Conservation (phyloP, 2,329 filamentous ascomycete species). For the Arachnopeziza araneosa region DNA sequence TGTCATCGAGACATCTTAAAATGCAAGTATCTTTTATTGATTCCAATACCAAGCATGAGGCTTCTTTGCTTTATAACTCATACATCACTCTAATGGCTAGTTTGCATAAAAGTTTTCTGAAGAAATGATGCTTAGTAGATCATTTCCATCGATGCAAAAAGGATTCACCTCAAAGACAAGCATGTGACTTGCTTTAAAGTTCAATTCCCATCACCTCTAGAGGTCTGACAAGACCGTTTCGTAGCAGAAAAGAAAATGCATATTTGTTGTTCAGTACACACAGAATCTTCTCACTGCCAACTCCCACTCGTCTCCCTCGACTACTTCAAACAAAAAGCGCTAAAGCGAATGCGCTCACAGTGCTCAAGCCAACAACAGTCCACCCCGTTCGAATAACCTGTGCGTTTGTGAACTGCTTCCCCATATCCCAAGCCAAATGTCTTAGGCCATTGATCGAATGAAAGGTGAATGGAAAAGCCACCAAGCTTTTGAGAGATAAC, state of each 20-base stretch:
- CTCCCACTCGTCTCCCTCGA: not conserved
- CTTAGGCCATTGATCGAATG: slow-evolving; percentile 65
- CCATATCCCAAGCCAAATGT: slow-evolving; percentile 67
- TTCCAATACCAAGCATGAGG: too few species aligned
- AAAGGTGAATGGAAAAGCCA: slow-evolving; percentile 63
- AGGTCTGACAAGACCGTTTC: not conserved
- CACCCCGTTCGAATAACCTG: slow-evolving; percentile 61
- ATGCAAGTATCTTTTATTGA: too few species aligned
- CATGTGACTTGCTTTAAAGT: not conserved
- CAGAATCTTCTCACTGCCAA: not conserved
- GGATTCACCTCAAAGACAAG: too few species aligned
- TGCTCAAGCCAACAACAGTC: slow-evolving; percentile 52
- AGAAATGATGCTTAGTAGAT: too few species aligned
- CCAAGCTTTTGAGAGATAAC: slow-evolving; percentile 49
- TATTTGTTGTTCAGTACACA: not conserved
- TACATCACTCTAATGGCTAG: too few species aligned
- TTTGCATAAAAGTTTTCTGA: too few species aligned
- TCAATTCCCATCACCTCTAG: not conserved
- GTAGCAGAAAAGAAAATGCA: not conserved
- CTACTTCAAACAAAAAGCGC: slow-evolving; percentile 21
- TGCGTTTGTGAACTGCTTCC: slow-evolving; percentile 55
- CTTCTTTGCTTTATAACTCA: too few species aligned
- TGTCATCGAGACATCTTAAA: too few species aligned
- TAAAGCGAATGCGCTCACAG: slow-evolving; percentile 38
- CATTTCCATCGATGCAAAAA: too few species aligned